Conservation (phyloP, 2,329 filamentous ascomycete genomes). For the Diaporthe vaccinii region DNA sequence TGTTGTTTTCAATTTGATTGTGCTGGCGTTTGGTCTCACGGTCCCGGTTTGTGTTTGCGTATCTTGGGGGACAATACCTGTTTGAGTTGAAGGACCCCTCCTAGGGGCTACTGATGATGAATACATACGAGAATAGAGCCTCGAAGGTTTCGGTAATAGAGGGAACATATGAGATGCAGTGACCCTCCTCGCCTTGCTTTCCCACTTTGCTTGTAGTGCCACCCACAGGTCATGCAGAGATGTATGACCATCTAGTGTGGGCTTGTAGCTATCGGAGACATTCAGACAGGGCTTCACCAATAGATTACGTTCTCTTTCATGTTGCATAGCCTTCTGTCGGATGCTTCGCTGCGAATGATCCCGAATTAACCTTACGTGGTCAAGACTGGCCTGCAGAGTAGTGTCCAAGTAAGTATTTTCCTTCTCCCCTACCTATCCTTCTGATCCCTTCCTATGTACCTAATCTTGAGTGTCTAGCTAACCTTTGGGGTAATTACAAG, state of each 20-base stretch:
- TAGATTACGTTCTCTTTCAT: not conserved
- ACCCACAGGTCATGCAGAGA: not conserved
- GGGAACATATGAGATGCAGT: not conserved
- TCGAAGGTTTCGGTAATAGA: conserved; percentile 31
- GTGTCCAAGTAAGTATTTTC: not conserved
- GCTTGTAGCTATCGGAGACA: not conserved
- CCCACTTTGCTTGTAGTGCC: too few species aligned
- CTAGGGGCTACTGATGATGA: conserved; percentile 32
- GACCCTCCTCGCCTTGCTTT: not conserved
- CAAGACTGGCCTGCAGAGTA: too few species aligned
- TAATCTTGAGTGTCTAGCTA: not conserved
- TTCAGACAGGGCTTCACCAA: not conserved
- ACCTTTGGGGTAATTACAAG: not conserved
- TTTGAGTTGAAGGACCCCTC: not conserved
- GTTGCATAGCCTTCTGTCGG: not conserved
- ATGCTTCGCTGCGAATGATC: not conserved
- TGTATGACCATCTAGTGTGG: not conserved
- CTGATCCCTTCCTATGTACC: not conserved
- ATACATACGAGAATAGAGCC: conserved; percentile 25
- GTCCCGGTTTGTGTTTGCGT: conserved; percentile 14
- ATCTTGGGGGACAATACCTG: conserved; percentile 29
- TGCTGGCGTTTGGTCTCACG: conserved; percentile 35
- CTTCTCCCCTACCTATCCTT: not conserved
- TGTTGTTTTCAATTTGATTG: conserved; percentile 9
- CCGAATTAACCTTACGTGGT: too few species aligned